Evolutionary conservation across 2,329 filamentous ascomycete species (phyloP), one percentile per base, ranked within the genome.

Genomic region (Paradendryphiella salina): DNA sequence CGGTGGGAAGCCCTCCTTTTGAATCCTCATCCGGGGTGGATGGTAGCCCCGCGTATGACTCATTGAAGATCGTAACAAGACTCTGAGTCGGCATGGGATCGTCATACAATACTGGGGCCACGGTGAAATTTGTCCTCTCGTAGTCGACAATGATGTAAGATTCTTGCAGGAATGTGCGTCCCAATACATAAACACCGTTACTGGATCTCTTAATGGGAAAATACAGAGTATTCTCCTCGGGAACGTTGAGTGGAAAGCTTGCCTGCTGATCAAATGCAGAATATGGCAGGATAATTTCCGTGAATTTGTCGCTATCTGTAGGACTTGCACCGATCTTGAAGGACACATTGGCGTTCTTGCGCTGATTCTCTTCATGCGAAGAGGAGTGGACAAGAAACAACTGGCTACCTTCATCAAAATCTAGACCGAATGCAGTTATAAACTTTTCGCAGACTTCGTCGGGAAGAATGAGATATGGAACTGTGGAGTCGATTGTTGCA

Each of bases 131-230:
- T 8, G 45, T n/a, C 2, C 61, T 58, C 18, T 73, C 70, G 40
- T 73, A 73, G 45, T 75, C 70, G 11, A 72, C 71, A 26, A 71
- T 40, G 1, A 75, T 46, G 29, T 75, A 74, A 1, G 72, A 65
- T 49, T 74, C 71, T 41, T 75, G 72, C 0, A 75, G 44, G 21
- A 75, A 68, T 0, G 71, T 60, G 1, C 72, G 68, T 0, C 72
- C 72, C 1, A 75, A 50, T 3, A 71, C 62, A 18, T 48, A 66
- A 0, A 56, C 17, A 0, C 64, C 65, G 14, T 60, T 60, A 1
- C 49, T 48, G 0, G 70, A 67, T 20, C 57, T 64, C 38, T 58
- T 65, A 42, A 73, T 63, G 0, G 71, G 68, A 31, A 73, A 69
- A 21, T 71, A 73, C 15, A 57, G 59, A 11, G 47, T 60, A 21